Evolutionary conservation across 768 basidiomycete genomes (phyloP), one percentile per base, ranked within the genome.

Genomic region (Lactifluus echinatus): DNA sequence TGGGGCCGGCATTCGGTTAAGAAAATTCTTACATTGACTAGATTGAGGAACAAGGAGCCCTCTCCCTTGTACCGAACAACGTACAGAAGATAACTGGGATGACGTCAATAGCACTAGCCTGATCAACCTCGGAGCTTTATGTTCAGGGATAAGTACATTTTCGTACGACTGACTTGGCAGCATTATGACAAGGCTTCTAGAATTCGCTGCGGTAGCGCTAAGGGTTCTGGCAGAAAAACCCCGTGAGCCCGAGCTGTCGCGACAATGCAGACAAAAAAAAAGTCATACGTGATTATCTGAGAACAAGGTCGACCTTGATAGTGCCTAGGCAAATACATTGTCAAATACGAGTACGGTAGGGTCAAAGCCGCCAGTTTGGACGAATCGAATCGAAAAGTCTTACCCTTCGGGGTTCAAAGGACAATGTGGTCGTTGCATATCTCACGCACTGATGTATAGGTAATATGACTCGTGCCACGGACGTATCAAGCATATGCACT

Each of bases 211-310:
- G 57, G 84, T 75, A 21, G 66, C 52, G 23, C 40, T 85, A 84
- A 1, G 85, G 85, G 63, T 87, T 83, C 68, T 88, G 84, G 56
- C 85, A 83, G 83, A 87, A 66, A 85, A 86, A 31, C 83, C 84
- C 26, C 40, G 44, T 56, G 28, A 53, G 46, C n/a, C 57, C 56
- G 28, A 53, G 46, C n/a, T 58, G 56, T 61, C 44, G 14, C 34
- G 17, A 55, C 49, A 37, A 40, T 33, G 19, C 21, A 8, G 23
- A 29, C n/a, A 12, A 31, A 19, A 50, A 49, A 43, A 40, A 45
- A 49, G 50, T 43, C 76, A 60, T 70, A 83, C 81, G 83, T 78
- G 34, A 74, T 83, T 40, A 82, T 75, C 83, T 84, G 59, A 12
- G 56, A 21, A 40, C 5, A n/a, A 14, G 39, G 45, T 40, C 26